phyloP scores from a whole-genome alignment of 116 monocot species.

The Zostera marina region DNA sequence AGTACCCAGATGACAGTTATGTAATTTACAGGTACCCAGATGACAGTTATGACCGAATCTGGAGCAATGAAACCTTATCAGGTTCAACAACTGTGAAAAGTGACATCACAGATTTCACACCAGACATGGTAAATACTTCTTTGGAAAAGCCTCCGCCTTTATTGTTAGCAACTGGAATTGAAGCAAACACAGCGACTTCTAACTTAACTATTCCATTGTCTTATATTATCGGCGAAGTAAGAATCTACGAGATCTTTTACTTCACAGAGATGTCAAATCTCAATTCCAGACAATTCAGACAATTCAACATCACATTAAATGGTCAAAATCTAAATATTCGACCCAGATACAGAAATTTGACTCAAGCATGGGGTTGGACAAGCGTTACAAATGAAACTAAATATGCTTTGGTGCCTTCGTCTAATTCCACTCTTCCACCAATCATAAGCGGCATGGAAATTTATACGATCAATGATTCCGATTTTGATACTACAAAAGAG shows the following conservation, averaged over 20 bases:
- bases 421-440: constrained; percentile 23
- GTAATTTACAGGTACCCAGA: too few species aligned
- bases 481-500: constrained; percentile 1
- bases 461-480: background rate
- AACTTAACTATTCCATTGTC: background rate
- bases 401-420: constrained; percentile 1
- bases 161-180: background rate
- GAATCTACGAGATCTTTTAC: background rate
- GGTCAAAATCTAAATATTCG: background rate
- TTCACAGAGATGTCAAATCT: background rate
- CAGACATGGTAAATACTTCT: background rate
- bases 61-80: too few species aligned
- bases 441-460: constrained; percentile 26
- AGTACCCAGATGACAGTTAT: too few species aligned
- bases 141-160: background rate
- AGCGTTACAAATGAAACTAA: background rate
- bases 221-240: background rate
- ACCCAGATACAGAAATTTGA: background rate
- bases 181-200: background rate
- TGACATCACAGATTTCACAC: too few species aligned
- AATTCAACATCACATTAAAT: too few species aligned
- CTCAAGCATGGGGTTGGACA: background rate
- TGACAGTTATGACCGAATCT: too few species aligned
- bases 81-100: too few species aligned
- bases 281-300: too few species aligned